These are phyloP conservation scores for Leishmania mexicana DNA, from an alignment of 208 protist species.

Conservation along the genomic window DNA sequence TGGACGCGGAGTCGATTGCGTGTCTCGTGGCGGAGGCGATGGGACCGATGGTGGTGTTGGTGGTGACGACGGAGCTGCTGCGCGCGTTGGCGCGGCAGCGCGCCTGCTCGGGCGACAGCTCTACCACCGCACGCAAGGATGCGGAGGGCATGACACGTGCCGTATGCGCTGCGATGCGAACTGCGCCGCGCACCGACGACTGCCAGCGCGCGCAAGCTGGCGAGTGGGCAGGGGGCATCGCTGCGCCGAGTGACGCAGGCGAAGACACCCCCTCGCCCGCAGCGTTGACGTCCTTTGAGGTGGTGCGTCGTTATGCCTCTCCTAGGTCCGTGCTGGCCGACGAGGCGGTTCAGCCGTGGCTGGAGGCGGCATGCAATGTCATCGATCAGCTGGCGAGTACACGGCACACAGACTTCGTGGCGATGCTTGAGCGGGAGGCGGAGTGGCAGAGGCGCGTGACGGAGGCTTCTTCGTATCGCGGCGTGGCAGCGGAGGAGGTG, in stretches of 20 bases:
- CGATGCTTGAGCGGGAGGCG: slow-evolving; percentile 20
- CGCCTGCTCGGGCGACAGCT: not conserved
- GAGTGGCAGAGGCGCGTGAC: slow-evolving; percentile 11
- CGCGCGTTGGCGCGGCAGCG: not conserved
- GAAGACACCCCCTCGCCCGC: not conserved
- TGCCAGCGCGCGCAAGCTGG: not conserved
- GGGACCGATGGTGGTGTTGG: slow-evolving; percentile 6
- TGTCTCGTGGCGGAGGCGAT: slow-evolving; percentile 3
- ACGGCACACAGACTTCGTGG: slow-evolving; percentile 11
- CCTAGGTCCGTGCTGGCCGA: slow-evolving; percentile 13
- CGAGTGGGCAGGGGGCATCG: not conserved
- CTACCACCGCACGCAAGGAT: not conserved
- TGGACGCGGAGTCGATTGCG: not conserved
- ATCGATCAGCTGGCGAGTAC: slow-evolving; percentile 23
- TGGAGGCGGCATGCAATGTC: slow-evolving; percentile 15
- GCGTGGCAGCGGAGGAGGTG: not conserved
- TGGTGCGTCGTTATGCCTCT: slow-evolving; percentile 14
- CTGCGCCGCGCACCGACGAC: not conserved
- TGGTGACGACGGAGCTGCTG: slow-evolving; percentile 4
- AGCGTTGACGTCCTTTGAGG: slow-evolving; percentile 10
- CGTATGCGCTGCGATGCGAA: not conserved
- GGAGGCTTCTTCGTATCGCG: not conserved
- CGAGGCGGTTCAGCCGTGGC: slow-evolving; percentile 9
- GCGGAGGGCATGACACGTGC: not conserved
- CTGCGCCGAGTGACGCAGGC: not conserved